A percentile compares a stretch with the other conserved stretches of the same genome.
Evolutionary conservation across 176 grass and related monocot genomes (phyloP).

Genomic region (Bothriochloa decipiens): DNA sequence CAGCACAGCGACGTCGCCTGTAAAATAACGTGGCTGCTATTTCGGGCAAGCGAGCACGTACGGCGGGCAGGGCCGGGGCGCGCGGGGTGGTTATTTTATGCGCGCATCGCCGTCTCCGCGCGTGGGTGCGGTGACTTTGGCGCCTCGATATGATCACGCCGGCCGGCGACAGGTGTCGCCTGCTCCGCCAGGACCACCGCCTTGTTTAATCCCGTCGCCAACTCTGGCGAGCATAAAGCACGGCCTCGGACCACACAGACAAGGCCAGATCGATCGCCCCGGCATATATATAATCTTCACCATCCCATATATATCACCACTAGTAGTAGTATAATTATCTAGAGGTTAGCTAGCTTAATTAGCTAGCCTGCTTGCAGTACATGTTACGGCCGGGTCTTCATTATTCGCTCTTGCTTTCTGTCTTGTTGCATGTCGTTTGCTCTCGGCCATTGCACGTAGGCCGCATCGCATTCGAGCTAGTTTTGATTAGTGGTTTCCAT

Average conservation of each 20-base stretch:
- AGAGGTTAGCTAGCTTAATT: background rate
- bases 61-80: background rate
- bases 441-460: slow-evolving; percentile 30
- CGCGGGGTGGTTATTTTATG: slow-evolving; percentile 41
- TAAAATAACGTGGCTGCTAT: slow-evolving; percentile 43
- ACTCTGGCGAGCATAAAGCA: slow-evolving; percentile 8
- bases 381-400: slow-evolving; percentile 28
- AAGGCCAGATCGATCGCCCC: slow-evolving; percentile 27
- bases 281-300: background rate
- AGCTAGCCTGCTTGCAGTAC: slow-evolving; percentile 38
- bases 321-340: background rate
- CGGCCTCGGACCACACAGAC: slow-evolving; percentile 10
- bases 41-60: slow-evolving; percentile 52
- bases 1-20: background rate
- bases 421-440: slow-evolving; percentile 30
- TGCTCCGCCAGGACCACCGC: slow-evolving; percentile 42
- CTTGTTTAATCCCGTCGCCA: slow-evolving; percentile 43
- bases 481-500: background rate
- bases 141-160: slow-evolving; percentile 31
- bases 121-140: slow-evolving; percentile 46
- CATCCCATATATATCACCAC: background rate
- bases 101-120: slow-evolving; percentile 37
- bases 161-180: slow-evolving; percentile 49
- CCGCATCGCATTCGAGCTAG: slow-evolving; percentile 19
- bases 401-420: slow-evolving; percentile 8